Evolutionary conservation across 306 rosid species (phyloP).

Genomic region (Purshia tridentata): DNA sequence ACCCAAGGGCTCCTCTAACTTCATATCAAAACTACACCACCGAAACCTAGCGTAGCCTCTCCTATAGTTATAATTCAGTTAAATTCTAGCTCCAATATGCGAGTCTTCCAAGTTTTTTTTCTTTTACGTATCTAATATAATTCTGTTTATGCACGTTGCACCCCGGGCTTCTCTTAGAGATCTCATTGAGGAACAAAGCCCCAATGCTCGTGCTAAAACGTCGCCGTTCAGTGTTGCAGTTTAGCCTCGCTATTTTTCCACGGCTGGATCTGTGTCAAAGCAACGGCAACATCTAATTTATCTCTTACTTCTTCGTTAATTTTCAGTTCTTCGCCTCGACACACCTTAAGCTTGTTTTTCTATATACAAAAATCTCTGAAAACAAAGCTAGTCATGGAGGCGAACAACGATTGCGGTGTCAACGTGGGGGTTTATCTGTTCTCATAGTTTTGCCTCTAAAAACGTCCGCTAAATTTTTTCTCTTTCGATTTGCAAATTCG

Average conservation of each 20-base stretch:
- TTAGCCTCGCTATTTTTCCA: slow-evolving; percentile 30
- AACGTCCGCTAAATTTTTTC: slow-evolving; percentile 28
- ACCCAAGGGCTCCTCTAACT: background rate
- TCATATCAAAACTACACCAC: background rate
- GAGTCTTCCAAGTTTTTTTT: background rate
- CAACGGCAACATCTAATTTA: slow-evolving; percentile 36
- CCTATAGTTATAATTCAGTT: too few relatives aligned
- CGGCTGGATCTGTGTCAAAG: slow-evolving; percentile 61
- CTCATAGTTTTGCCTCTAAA: slow-evolving; percentile 53
- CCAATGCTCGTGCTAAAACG: slow-evolving; percentile 56
- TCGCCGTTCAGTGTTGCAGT: slow-evolving; percentile 64
- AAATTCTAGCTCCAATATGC: background rate
- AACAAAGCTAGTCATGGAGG: slow-evolving; percentile 71
- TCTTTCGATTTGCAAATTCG: background rate
- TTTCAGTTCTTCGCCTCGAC: slow-evolving; percentile 46
- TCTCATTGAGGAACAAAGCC: slow-evolving; percentile 47
- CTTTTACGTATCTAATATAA: too few relatives aligned
- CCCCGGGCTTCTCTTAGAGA: slow-evolving; percentile 60
- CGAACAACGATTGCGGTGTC: slow-evolving; percentile 44
- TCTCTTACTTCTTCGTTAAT: background rate
- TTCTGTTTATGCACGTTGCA: slow-evolving; percentile 34
- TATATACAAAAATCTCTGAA: slow-evolving; percentile 14
- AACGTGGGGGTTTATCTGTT: slow-evolving; percentile 36
- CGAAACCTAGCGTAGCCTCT: background rate
- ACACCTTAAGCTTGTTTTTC: slow-evolving; percentile 75